Conservation (phyloP, 2,329 filamentous ascomycete species). For the Ilyonectria robusta region DNA sequence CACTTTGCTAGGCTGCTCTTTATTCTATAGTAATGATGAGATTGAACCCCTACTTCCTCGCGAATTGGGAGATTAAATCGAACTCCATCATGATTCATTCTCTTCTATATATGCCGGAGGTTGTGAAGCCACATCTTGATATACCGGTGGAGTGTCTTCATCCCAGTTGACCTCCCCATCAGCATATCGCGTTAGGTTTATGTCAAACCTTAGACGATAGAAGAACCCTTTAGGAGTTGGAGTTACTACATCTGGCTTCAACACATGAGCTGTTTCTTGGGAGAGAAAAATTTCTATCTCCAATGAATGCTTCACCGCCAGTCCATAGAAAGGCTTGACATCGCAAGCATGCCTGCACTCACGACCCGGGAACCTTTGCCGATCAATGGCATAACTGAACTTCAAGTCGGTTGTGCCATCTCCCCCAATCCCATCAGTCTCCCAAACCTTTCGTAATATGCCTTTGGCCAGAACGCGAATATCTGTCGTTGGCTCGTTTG, state of each 20-base stretch:
- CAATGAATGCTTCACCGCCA: background rate
- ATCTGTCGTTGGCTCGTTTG: too few relatives aligned
- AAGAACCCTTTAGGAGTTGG: background rate
- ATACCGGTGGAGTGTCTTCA: background rate
- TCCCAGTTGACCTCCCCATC: background rate
- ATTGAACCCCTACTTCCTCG: background rate
- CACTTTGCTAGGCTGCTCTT: background rate
- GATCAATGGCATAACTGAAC: background rate
- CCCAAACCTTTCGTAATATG: background rate
- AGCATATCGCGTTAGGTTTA: background rate
- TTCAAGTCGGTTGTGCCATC: background rate
- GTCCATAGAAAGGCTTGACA: background rate
- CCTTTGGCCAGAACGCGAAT: background rate
- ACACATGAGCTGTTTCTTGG: background rate
- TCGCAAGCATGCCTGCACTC: background rate
- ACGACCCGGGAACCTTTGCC: background rate
- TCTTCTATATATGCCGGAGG: background rate
- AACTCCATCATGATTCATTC: too few relatives aligned
- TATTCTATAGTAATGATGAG: too few relatives aligned
- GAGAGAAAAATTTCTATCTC: background rate
- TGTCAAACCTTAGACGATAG: background rate
- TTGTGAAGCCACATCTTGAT: background rate
- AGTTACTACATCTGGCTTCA: background rate
- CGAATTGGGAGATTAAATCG: too few relatives aligned
- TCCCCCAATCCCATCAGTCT: background rate